phyloP scores from a whole-genome alignment of 129 eudicot genomes.

The Solidago caesia region DNA sequence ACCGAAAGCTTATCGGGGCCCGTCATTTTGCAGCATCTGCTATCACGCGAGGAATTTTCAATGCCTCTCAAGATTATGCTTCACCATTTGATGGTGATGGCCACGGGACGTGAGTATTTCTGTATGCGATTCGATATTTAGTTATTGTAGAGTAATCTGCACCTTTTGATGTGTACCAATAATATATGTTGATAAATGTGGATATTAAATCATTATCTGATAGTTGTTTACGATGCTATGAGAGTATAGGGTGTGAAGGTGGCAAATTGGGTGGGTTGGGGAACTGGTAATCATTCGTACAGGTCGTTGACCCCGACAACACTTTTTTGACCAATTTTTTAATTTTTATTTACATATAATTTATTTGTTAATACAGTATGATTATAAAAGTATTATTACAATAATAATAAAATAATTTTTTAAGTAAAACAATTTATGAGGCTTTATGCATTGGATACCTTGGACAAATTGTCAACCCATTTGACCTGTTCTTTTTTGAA shows the following conservation, averaged over 20 bases:
- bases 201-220: background rate
- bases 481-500: too few relatives aligned
- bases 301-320: too few relatives aligned
- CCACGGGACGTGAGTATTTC: constrained; percentile 88
- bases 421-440: too few relatives aligned
- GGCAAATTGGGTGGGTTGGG: too few relatives aligned
- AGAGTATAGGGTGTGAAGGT: background rate
- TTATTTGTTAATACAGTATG: too few relatives aligned
- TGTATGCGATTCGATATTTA: background rate
- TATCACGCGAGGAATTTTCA: constrained; percentile 90
- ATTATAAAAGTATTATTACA: too few relatives aligned
- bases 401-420: too few relatives aligned
- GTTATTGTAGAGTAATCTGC: background rate
- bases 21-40: constrained; percentile 99
- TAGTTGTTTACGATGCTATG: background rate
- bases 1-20: constrained; percentile 93
- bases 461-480: too few relatives aligned
- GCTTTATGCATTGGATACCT: too few relatives aligned
- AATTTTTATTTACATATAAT: too few relatives aligned
- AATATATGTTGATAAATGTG: background rate
- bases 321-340: too few relatives aligned
- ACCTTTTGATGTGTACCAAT: background rate
- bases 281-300: too few relatives aligned
- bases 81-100: constrained; percentile 97
- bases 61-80: constrained; percentile 90